Evolutionary conservation across 176 grass and related monocot species (phyloP), one percentile per base, ranked within the genome.

Genomic region (Eleusine indica): DNA sequence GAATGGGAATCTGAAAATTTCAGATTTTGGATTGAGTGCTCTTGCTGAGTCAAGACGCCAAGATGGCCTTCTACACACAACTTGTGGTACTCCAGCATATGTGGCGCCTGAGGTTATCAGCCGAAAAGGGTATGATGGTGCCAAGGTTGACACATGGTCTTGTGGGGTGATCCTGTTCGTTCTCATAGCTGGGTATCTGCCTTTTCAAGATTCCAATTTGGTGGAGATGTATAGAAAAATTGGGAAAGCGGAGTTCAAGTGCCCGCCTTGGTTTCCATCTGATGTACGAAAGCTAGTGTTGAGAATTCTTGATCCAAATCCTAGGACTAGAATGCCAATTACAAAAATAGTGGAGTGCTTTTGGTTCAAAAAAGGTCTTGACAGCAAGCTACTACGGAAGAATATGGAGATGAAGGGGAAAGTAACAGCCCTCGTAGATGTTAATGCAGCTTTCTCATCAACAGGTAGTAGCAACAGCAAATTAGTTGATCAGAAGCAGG

Each of bases 131-230:
- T 89, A 89, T 75, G 87, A 89, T 48, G 87, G 87, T 84, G 87
- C 62, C n/a, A 89, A 81, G 41, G 87, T 83, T 17, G 87, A 89
- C 63, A 82, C 77, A 68, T 89, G 81, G 81, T 80, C 87, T 9
- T 89, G 87, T 54, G 81, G 87, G 63, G 76, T 89, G 19, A 84
- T 89, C 71, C 61, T 89, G 38, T 89, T 89, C 15, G 87, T 89
- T 52, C 74, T 89, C 52, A 60, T 82, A 40, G 58, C 85, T 81
- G 85, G 85, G 47, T 87, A 81, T 81, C 78, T 87, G 37, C 85
- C 85, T 81, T 87, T 87, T 25, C 52, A 87, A 25, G 70, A 81
- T 81, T 66, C 78, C 47, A 87, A 87, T 81, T 66, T 87, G 77
- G 81, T 87, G 62, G 78, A 87, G 41, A 75, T 82, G 66, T 81